Conservation (phyloP, 352 stramenopile species). For the Blastocystis hominis region DNA sequence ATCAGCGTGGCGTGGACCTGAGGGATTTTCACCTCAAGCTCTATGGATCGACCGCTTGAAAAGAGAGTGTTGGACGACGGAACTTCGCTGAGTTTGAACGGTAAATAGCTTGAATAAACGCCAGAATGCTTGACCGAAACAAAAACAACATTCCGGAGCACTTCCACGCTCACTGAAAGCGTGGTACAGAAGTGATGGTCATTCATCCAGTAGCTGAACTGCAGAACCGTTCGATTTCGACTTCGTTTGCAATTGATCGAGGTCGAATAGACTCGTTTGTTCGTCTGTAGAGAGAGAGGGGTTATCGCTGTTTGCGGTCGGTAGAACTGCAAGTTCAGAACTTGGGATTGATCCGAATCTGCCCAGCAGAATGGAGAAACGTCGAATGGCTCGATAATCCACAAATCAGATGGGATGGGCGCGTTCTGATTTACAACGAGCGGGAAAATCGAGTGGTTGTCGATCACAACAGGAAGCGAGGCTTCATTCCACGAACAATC, state of each 20-base stretch:
- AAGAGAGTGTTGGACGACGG: neutral
- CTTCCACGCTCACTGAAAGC: neutral
- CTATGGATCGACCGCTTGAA: neutral
- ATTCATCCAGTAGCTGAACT: neutral
- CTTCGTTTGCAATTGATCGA: neutral
- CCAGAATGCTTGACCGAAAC: neutral
- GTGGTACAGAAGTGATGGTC: neutral
- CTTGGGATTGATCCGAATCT: neutral
- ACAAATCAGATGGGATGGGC: neutral
- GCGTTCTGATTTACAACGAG: neutral
- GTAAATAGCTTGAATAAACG: neutral
- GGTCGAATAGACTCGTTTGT: neutral
- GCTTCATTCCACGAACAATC: neutral
- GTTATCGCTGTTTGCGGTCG: neutral
- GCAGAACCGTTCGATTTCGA: neutral
- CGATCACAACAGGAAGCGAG: neutral
- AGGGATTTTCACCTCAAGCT: neutral
- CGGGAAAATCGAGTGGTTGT: slow-evolving; percentile 10
- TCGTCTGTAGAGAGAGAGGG: neutral
- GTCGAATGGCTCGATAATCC: neutral
- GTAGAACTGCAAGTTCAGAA: neutral
- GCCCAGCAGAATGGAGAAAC: neutral
- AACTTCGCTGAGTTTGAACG: neutral
- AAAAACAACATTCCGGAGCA: neutral
- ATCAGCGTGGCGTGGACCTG: slow-evolving; percentile 4